These are phyloP conservation scores for Guadua angustifolia DNA, from an alignment of 176 grass and related monocot genomes.

Conservation along the genomic window DNA sequence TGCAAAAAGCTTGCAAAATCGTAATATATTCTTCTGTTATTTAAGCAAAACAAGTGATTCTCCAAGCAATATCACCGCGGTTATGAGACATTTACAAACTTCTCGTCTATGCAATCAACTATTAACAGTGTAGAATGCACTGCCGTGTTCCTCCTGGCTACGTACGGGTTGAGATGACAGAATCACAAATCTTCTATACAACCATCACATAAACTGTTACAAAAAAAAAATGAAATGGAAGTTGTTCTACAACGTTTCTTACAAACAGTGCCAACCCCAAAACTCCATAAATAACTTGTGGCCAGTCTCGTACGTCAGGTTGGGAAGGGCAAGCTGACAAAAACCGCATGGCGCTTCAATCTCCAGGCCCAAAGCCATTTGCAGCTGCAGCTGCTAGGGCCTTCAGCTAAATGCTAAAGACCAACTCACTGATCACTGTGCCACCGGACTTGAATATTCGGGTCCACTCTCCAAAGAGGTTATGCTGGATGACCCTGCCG, in stretches of 20 bases:
- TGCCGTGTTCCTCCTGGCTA: neutral
- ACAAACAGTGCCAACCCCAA: conserved; percentile 48
- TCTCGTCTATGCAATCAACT: conserved; percentile 16
- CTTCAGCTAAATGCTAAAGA: conserved; percentile 40
- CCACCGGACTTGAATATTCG: conserved; percentile 67
- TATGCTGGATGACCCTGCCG: conserved; percentile 70
- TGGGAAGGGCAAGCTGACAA: conserved; percentile 46
- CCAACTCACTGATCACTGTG: conserved; percentile 56
- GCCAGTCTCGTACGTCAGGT: conserved; percentile 4
- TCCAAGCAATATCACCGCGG: neutral
- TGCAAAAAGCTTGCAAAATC: neutral
- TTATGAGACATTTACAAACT: conserved; percentile 41
- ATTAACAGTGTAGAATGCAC: conserved; percentile 27
- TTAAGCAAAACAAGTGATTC: neutral
- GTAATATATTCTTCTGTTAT: neutral
- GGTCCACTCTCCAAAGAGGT: conserved; percentile 56
- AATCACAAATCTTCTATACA: conserved; percentile 48
- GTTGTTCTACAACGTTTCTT: conserved; percentile 50
- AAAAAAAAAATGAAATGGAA: conserved; percentile 40
- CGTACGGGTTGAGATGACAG: conserved; percentile 13
- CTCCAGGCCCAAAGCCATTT: conserved; percentile 31
- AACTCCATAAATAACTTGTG: conserved; percentile 40
- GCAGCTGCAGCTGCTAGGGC: conserved; percentile 36
- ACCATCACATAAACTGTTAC: conserved; percentile 50
- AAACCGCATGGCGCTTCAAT: conserved; percentile 43